A percentile compares a stretch with the other conserved stretches of the same genome.
Evolutionary conservation across 805 yeast genomes (phyloP).

Genomic region (Kodamaea lidongshanica): DNA sequence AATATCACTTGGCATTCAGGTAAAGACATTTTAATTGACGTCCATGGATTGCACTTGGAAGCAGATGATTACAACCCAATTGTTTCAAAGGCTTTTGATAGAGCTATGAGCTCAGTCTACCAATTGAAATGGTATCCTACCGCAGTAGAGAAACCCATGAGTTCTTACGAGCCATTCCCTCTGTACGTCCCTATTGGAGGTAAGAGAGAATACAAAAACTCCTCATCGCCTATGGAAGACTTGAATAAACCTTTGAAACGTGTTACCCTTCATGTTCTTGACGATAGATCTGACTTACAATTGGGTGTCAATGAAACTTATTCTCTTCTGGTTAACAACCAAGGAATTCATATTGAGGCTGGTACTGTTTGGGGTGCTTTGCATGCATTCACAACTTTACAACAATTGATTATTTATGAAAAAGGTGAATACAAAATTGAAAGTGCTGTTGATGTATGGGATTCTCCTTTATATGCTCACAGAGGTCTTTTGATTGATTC

Average conservation of each 20-base stretch:
- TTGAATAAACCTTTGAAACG: neutral
- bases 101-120: conserved; percentile 15
- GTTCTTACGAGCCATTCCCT: conserved; percentile 16
- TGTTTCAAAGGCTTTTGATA: conserved; percentile 19
- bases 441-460: conserved; percentile 26
- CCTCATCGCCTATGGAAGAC: conserved; percentile 2
- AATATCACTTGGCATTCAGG: conserved; percentile 16
- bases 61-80: conserved; percentile 9
- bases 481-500: conserved; percentile 37
- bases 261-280: conserved; percentile 13
- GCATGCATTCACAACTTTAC: conserved; percentile 34
- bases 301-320: conserved; percentile 34
- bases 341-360: conserved; percentile 20
- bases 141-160: conserved; percentile 21
- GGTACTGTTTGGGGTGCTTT: conserved; percentile 38
- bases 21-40: conserved; percentile 3
- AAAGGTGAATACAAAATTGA: conserved; percentile 23
- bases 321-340: conserved; percentile 14
- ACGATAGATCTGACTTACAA: conserved; percentile 22
- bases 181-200: conserved; percentile 4
- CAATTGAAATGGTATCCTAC: conserved; percentile 30
- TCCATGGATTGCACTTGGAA: conserved; percentile 5
- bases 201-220: neutral
- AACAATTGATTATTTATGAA: conserved; percentile 32
- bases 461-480: conserved; percentile 30